Evolutionary conservation across 1,139 yeast species (phyloP).

Genomic region (Magnusiomyces tetraspermus): DNA sequence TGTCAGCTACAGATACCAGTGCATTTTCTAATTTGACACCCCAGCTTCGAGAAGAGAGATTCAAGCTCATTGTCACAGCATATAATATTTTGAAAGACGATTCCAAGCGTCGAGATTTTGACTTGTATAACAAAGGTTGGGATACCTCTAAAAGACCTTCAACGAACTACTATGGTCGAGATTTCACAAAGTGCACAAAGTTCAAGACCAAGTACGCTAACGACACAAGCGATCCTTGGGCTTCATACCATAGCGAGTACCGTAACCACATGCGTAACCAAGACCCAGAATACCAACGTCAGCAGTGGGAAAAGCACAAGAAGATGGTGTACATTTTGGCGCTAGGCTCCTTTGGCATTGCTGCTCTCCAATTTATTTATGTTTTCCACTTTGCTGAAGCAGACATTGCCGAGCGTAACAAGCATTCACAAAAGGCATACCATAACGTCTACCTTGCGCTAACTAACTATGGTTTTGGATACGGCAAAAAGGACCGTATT

Average conservation of each 20-base stretch:
- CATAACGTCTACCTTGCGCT: conserved; percentile 7
- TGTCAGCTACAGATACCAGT: neutral
- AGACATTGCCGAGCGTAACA: conserved; percentile 10
- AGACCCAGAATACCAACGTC: conserved; percentile 26
- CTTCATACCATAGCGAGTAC: conserved; percentile 15
- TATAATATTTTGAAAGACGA: conserved; percentile 63
- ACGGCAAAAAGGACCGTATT: conserved; percentile 7
- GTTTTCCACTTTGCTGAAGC: conserved; percentile 9
- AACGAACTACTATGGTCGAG: conserved; percentile 22
- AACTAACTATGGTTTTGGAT: conserved; percentile 14
- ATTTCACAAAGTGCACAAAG: conserved; percentile 11
- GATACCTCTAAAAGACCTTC: conserved; percentile 21
- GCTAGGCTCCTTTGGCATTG: conserved; percentile 22
- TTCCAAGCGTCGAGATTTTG: conserved; percentile 37
- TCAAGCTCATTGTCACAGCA: conserved; percentile 63
- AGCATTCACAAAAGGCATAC: conserved; percentile 7
- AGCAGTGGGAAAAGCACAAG: conserved; percentile 24
- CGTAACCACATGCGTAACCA: conserved; percentile 15
- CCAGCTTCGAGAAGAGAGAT: conserved; percentile 38
- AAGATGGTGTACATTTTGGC: conserved; percentile 23
- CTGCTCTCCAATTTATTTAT: conserved; percentile 22
- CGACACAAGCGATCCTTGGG: conserved; percentile 23
- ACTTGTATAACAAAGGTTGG: conserved; percentile 22
- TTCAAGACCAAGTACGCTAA: conserved; percentile 11
- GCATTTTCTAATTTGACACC: conserved; percentile 8